Evolutionary conservation across 2,329 filamentous ascomycete species (phyloP).

Genomic region (Nectriaceae sp.): DNA sequence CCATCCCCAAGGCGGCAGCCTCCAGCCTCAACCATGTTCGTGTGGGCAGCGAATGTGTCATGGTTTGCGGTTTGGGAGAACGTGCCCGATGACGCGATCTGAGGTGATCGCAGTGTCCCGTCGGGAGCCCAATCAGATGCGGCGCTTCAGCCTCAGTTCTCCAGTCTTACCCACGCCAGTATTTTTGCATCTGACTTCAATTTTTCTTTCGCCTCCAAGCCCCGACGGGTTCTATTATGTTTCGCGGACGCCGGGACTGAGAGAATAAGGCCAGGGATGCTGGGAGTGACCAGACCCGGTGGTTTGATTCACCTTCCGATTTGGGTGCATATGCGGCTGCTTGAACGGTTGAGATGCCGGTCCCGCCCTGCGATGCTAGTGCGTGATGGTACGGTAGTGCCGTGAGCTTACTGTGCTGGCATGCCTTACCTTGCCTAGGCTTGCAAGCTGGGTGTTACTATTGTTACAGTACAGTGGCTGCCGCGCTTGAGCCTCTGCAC

Average conservation of each 20-base stretch:
- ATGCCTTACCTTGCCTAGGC: no score
- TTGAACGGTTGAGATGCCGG: neutral
- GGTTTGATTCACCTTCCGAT: neutral
- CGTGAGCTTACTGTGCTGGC: no score
- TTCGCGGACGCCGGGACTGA: neutral
- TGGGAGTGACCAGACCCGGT: neutral
- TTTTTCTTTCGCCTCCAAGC: neutral
- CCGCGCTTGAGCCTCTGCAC: no score
- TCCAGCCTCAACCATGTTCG: no score
- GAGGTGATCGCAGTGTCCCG: constrained; percentile 25
- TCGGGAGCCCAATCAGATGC: constrained; percentile 12
- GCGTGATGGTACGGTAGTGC: no score
- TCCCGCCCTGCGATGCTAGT: no score
- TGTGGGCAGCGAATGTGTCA: constrained; percentile 18
- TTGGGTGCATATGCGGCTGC: neutral
- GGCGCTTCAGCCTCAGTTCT: neutral
- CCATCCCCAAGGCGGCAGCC: constrained; percentile 2
- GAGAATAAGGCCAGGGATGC: neutral
- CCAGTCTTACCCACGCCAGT: neutral
- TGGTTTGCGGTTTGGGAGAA: constrained; percentile 16
- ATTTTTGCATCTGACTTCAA: constrained; percentile 2
- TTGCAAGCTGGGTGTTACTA: no score
- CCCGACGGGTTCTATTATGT: no score
- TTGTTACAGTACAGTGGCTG: no score
- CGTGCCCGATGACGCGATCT: constrained; percentile 33